Conservation (phyloP, 352 stramenopile species). For the Peronospora destructor region DNA sequence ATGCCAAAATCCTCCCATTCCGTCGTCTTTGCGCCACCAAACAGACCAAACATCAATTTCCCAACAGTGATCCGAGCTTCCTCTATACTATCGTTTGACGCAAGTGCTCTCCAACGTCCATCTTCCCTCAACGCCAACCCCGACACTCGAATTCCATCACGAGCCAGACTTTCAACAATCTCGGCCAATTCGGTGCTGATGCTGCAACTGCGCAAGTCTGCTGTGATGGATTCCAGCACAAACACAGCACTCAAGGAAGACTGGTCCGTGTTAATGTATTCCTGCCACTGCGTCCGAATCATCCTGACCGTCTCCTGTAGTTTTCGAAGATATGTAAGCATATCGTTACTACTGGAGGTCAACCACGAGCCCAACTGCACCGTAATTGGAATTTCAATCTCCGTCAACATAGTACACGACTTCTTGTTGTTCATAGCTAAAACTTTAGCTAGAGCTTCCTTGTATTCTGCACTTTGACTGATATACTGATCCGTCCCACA, state of each 20-base stretch:
- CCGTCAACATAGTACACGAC: slow-evolving; percentile 12
- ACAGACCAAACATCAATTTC: slow-evolving; percentile 12
- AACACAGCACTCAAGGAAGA: slow-evolving; percentile 16
- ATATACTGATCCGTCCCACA: slow-evolving; percentile 19
- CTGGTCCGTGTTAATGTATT: background rate
- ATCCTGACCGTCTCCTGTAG: slow-evolving; percentile 12
- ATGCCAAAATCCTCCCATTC: slow-evolving; percentile 11
- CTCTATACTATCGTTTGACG: slow-evolving; percentile 8
- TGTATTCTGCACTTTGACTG: slow-evolving; percentile 13
- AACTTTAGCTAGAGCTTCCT: slow-evolving; percentile 14
- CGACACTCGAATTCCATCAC: slow-evolving; percentile 17
- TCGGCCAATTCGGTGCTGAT: slow-evolving; percentile 17
- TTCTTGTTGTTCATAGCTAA: slow-evolving; percentile 8
- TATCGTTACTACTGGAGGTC: slow-evolving; percentile 7
- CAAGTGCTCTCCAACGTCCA: slow-evolving; percentile 6
- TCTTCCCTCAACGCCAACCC: slow-evolving; percentile 13
- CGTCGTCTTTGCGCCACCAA: slow-evolving; percentile 10
- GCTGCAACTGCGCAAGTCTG: slow-evolving; percentile 12
- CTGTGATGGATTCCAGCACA: slow-evolving; percentile 18
- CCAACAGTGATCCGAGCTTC: slow-evolving; percentile 14
- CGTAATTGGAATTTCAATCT: slow-evolving; percentile 25
- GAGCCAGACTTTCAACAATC: slow-evolving; percentile 12
- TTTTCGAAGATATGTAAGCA: slow-evolving; percentile 14
- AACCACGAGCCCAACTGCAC: slow-evolving; percentile 22
- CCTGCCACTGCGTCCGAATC: slow-evolving; percentile 13